Evolutionary conservation across 371 early-diverging fungal genomes (phyloP).

Genomic region (Zancudomyces culisetae): DNA sequence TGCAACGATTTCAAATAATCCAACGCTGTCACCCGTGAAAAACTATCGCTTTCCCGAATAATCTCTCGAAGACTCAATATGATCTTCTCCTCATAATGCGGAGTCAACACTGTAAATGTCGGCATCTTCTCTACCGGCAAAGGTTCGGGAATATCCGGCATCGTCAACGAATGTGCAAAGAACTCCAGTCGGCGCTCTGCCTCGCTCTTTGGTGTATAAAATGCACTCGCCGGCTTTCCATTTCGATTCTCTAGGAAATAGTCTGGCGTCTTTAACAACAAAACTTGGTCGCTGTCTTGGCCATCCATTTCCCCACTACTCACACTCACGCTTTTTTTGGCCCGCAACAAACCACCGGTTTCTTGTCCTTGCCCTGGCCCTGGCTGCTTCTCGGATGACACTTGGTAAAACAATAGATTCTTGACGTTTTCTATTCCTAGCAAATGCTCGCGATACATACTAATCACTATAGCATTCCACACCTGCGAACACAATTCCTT

Average conservation of each 20-base stretch:
- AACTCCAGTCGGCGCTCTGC: conserved; percentile 72
- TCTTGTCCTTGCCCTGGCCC: too few relatives aligned
- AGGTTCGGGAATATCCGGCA: conserved; percentile 62
- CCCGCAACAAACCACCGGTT: too few relatives aligned
- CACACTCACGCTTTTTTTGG: too few relatives aligned
- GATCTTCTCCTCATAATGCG: conserved; percentile 80
- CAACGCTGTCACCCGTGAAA: conserved; percentile 58
- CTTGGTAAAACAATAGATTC: conserved; percentile 58
- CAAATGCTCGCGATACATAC: conserved; percentile 72
- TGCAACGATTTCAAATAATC: conserved; percentile 75
- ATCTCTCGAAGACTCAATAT: conserved; percentile 63
- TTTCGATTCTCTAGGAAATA: conserved; percentile 73
- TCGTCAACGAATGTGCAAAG: conserved; percentile 75
- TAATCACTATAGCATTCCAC: conserved; percentile 75
- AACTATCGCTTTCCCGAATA: conserved; percentile 62
- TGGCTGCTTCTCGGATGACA: conserved; percentile 36
- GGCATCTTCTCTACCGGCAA: conserved; percentile 71
- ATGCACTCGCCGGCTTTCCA: conserved; percentile 49
- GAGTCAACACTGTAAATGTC: conserved; percentile 68
- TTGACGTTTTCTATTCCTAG: conserved; percentile 60
- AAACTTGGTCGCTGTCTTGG: conserved; percentile 41
- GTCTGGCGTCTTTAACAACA: conserved; percentile 59
- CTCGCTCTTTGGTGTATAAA: conserved; percentile 56
- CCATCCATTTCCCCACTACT: too few relatives aligned
- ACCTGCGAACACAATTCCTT: conserved; percentile 61